phyloP scores from a whole-genome alignment of 106 monocot species.

The Dendrobium nobile region DNA sequence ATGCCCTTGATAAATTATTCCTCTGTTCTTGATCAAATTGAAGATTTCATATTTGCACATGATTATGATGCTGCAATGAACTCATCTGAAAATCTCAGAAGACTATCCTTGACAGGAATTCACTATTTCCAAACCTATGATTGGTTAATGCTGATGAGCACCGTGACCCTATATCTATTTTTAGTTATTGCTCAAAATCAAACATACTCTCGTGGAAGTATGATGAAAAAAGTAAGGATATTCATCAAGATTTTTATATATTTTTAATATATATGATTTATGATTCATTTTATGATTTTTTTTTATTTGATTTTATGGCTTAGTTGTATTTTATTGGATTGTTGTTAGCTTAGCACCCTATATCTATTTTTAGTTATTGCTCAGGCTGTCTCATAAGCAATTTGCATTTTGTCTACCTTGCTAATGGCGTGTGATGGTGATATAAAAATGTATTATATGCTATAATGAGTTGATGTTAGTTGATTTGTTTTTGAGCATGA shows the following conservation, averaged over 20 bases:
- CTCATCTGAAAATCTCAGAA: slow-evolving; percentile 49
- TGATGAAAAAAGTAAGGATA: slow-evolving; percentile 38
- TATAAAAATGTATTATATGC: background rate
- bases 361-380: background rate
- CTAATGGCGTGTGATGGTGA: background rate
- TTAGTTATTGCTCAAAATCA: no score
- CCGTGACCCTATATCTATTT: slow-evolving; percentile 72
- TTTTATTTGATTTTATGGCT: background rate
- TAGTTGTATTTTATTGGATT: background rate
- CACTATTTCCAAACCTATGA: slow-evolving; percentile 98
- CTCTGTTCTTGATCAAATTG: slow-evolving; percentile 51
- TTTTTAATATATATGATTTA: background rate
- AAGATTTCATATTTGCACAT: slow-evolving; percentile 56
- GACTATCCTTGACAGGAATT: slow-evolving; percentile 60
- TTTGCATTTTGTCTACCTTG: background rate
- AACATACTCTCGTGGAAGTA: slow-evolving; percentile 4
- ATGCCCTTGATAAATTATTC: slow-evolving; percentile 68
- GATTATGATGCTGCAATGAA: slow-evolving; percentile 64
- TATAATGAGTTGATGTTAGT: background rate
- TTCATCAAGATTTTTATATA: background rate
- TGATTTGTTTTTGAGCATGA: background rate
- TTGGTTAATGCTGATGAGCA: slow-evolving; percentile 88
- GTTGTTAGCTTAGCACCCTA: background rate
- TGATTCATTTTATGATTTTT: background rate
- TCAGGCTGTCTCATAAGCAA: background rate